Base-by-base conservation (phyloP, 2,329 filamentous ascomycete genomes). In the Penicillium sp. region DNA sequence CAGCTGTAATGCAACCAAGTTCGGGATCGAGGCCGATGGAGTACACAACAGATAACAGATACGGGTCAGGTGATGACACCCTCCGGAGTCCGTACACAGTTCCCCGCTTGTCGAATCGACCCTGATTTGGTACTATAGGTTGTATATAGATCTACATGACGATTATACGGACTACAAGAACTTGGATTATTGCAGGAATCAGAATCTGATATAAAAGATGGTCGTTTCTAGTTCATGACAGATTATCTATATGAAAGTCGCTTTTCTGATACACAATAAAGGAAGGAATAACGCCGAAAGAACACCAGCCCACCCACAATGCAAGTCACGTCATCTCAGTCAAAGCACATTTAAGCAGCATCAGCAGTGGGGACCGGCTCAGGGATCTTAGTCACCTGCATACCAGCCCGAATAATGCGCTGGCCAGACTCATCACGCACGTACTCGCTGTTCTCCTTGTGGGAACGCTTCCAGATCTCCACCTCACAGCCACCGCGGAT, bases 381-480 rank as follows among this genome's bases (percentile, higher is more conserved):
- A 21, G 86, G 79, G 51, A 96, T 85, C 77, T 91, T 91, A 66
- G 93, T 97, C 58, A 90, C 85, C 79, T 97, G 93, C 68, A 86
- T 82, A 53, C 92, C 92, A 63, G 93, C 92, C 63, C 93, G 89
- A 70, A 96, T 85, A 66, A 97, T 92, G 63, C 90, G 87, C 75
- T 91, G 84, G 50, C 92, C 93, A 53, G 86, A 81, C 16, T 87
- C 89, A 73, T 96, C 93, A 73, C 90, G 92, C 74, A 91, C 85
- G 64, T 89, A 87, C 57, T 87, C 86, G 56, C 90, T 83, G 67
- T 90, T 91, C 78, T 93, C 90, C 68, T 87, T 85, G 75, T 93
- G 89, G 55, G 89, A 86, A 43, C 90, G 88, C 85, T 95, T 95
- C 91, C 91, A 96, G 77, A 95, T 92, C 82, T 96, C 91, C 27